Conservation (phyloP, 2,329 filamentous ascomycete genomes). For the Sporothrix brunneoviolacea region DNA sequence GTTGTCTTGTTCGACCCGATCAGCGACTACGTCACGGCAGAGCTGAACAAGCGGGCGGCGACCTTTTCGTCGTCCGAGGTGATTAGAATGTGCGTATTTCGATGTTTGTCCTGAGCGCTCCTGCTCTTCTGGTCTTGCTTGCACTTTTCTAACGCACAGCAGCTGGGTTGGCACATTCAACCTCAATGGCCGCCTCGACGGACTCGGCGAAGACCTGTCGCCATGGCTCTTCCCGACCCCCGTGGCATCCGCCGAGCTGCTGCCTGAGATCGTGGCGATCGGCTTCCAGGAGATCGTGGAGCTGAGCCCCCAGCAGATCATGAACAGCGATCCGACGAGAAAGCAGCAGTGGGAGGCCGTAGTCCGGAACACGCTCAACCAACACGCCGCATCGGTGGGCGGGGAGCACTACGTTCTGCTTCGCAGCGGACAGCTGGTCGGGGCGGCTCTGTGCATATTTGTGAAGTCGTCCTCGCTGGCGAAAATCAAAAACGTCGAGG, state of each 20-base stretch:
- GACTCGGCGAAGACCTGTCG: slow-evolving; percentile 71
- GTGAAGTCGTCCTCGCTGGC: slow-evolving; percentile 70
- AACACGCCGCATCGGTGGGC: slow-evolving; percentile 55
- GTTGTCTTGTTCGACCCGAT: slow-evolving; percentile 91
- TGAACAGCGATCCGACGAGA: slow-evolving; percentile 89
- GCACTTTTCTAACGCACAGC: not conserved
- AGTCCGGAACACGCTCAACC: slow-evolving; percentile 71
- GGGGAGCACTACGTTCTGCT: slow-evolving; percentile 81
- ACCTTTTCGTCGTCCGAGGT: slow-evolving; percentile 71
- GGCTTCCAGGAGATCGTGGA: slow-evolving; percentile 99
- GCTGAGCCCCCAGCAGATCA: slow-evolving; percentile 93
- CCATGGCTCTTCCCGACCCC: slow-evolving; percentile 71
- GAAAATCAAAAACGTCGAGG: slow-evolving; percentile 93
- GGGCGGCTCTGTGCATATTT: slow-evolving; percentile 86
- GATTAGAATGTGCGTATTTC: slow-evolving; percentile 58
- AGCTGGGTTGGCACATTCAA: slow-evolving; percentile 82
- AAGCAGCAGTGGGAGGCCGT: slow-evolving; percentile 81
- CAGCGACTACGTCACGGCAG: slow-evolving; percentile 78
- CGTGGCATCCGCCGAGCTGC: slow-evolving; percentile 43
- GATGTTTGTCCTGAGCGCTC: too few relatives aligned
- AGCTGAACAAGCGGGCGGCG: slow-evolving; percentile 59
- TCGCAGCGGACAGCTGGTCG: slow-evolving; percentile 88
- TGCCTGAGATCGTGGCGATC: slow-evolving; percentile 81
- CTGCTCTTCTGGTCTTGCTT: not conserved
- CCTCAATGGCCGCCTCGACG: slow-evolving; percentile 78